Evolutionary conservation across 345 rosid species (phyloP), one percentile per base, ranked within the genome.

Genomic region (Salix udensis): DNA sequence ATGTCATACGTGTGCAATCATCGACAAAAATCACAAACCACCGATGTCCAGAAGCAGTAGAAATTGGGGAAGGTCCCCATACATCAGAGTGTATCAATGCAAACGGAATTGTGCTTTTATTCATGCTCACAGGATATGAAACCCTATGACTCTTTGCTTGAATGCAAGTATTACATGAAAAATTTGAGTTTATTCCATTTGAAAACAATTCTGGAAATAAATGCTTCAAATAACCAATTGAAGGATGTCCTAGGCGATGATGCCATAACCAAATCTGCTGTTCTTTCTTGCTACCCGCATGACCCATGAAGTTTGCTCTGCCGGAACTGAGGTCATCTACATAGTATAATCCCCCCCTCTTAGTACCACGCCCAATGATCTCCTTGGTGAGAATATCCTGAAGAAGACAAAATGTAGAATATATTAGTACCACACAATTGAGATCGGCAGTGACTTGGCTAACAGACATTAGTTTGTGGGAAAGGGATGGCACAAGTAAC

Each of bases 1-100:
- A 76, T 2, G 74, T 71, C 77, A 76, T 76, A 0, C 42, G 31
- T 0, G 79, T 80, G 39, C 23, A 67, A 2, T 66, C 71, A 75
- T 75, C 77, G n/a, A 10, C 26, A 71, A 53, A 75, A 40, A 6
- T 75, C 0, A 71, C 30, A 76, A 80, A 71, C 73, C 46, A 65
- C 0, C 28, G 53, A 71, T 4, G 28, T 24, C 50, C 0, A 1
- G 1, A 65, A 60, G 53, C 2, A 6, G 23, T 52, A 52, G 23
- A 0, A 14, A 40, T 21, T 0, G 40, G 42, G 14, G 70, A 26
- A 0, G 70, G 65, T 13, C 30, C 77, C 66, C 61, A 42, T 0
- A 64, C 77, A 23, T 74, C 61, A 16, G 42, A 7, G 21, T 73
- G 68, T 23, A 64, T 74, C 6, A 74, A 40, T 2, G 39, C 13